Base-by-base conservation (phyloP, 345 rosid species). In the Eucalyptus paniculata region DNA sequence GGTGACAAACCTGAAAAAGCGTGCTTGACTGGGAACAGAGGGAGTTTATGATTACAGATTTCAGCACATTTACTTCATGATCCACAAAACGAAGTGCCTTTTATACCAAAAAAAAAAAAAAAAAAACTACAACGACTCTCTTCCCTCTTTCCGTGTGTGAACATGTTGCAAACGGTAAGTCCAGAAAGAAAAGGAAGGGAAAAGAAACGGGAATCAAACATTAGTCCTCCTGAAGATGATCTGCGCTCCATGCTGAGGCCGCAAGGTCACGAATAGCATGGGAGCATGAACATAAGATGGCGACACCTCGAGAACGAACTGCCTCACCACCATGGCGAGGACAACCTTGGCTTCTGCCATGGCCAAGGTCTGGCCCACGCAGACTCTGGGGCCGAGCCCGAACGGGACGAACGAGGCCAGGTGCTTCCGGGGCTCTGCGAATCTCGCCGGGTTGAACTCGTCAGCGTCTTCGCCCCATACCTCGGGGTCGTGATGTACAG, bases 211-310 rank as follows among this genome's bases (percentile, higher is more conserved):
- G 85, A 67, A 37, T 37, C 53, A 44, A 14, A 12, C 21, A 69
- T 89, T 8, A 45, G 91, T 92, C 93, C 91, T 96, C 80, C 86
- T 92, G 56, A 97, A 91, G 85, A 97, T 91, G 42, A 96, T 90
- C 45, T 93, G 98, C 23, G 96, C 94, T 89, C 98, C 99, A 47
- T 94, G 45, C 89, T 95, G 97, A 44, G 98, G 98, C 90, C 93
- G 95, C 93, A 92, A 65, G 81, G 91, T 94, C 72, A 95, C 90
- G 54, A 91, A 47, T 88, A 91, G 87, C 92, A 93, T 89, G 4
- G 98, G 99, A 50, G 98, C 96, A 91, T 96, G 99, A 86, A 92
- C 94, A 86, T 96, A 97, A 11, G 94, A 93, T 3, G 97, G 94
- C 17, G 98, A 92, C 89, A 95, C 58, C 40, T 60, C 90, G 81